Base-by-base conservation (phyloP, 2,329 filamentous ascomycete genomes). In the Fusarium irregulare region DNA sequence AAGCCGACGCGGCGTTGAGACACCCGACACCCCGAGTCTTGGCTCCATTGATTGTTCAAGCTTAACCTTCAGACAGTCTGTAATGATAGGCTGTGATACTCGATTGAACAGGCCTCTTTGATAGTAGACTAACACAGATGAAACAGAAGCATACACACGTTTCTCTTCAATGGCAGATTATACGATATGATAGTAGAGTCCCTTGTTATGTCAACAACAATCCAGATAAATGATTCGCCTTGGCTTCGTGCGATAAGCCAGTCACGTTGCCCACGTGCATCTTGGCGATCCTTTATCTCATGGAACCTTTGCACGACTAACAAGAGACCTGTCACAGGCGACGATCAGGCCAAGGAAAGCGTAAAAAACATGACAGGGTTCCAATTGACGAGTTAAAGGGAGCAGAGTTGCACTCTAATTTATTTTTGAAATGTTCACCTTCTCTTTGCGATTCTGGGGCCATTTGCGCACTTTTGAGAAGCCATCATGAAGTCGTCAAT, bases 201-300 rank as follows among this genome's bases (percentile, higher is more conserved):
- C 13, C 13, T 20, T 25, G 16, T 25, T 23, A 21, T 51, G 23
- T 49, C 61, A 37, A 50, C 34, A 49, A 49, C 21, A 34, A 7
- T 10, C 18, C 11, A 41, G 14, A 42, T n/a, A 21, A 53, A 23
- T 37, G 20, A 66, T 62, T 57, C 60, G 37, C 34, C 55, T 41
- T 30, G 53, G 32, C 45, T 54, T 41, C 27, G 59, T 51, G 62
- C 55, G 64, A 71, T 71, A 66, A 73, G 57, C 73, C 73, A 75
- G 56, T 75, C 65, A 64, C 51, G 41, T 47, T 65, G 68, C 73
- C 71, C 73, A 75, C 73, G 73, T 75, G 73, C 56, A 67, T 72
- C 73, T 74, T 70, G 73, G 73, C 73, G 57, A 62, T 73, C 64
- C 59, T 59, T n/a, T 56, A 20, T 45, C 21, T 54, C 55, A 51